These are phyloP conservation scores for Parathielavia appendiculata DNA, from an alignment of 495 filamentous ascomycete genomes.

Conservation along the genomic window DNA sequence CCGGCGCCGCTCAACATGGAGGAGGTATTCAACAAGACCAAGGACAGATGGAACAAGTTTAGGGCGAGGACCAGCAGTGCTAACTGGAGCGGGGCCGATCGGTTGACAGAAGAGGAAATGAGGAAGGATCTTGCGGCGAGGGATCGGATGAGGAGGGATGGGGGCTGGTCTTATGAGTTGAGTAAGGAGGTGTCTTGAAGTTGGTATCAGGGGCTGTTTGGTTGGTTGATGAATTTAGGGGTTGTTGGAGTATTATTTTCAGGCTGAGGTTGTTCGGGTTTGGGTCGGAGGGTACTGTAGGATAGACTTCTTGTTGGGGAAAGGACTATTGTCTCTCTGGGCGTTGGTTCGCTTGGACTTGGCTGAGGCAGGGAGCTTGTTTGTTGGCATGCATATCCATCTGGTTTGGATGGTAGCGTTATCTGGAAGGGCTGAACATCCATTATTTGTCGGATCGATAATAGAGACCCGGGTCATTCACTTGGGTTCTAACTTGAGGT, in stretches of 20 bases:
- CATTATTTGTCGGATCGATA: neutral
- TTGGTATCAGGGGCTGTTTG: neutral
- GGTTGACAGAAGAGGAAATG: constrained; percentile 84
- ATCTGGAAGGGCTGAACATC: neutral
- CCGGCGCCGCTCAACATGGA: constrained; percentile 85
- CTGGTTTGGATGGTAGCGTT: neutral
- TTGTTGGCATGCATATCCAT: neutral
- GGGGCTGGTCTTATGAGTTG: constrained; percentile 74
- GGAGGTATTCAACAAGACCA: constrained; percentile 82
- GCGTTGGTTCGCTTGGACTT: neutral
- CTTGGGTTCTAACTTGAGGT: neutral
- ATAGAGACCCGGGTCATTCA: neutral
- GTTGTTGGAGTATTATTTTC: constrained; percentile 2
- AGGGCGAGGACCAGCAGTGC: constrained; percentile 84
- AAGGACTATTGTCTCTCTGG: neutral
- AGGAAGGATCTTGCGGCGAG: constrained; percentile 72
- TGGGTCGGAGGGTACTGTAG: neutral
- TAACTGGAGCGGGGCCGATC: constrained; percentile 84
- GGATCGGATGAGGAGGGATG: constrained; percentile 73
- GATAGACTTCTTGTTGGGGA: neutral
- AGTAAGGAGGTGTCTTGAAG: constrained; percentile 37
- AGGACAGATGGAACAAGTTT: constrained; percentile 77
- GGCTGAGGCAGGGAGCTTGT: too few species aligned
- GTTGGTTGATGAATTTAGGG: neutral
- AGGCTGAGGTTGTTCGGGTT: too few species aligned